Conservation (phyloP, 805 yeast species). For the Nakazawaea holstii region DNA sequence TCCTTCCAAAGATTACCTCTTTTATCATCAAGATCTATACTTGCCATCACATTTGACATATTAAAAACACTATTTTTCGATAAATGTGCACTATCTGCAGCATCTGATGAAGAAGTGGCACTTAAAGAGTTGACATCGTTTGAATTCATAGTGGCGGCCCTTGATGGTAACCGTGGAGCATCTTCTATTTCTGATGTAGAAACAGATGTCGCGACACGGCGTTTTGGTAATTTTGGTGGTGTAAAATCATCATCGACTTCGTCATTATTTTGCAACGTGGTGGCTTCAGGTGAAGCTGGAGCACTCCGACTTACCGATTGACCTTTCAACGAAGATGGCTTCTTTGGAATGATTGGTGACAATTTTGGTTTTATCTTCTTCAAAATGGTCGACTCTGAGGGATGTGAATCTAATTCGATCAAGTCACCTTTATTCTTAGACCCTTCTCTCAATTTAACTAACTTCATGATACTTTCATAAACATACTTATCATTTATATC, state of each 20-base stretch:
- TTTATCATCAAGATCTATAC: conserved; percentile 33
- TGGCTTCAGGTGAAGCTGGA: conserved; percentile 13
- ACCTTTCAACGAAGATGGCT: conserved; percentile 37
- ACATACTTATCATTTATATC: conserved; percentile 35
- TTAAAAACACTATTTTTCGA: conserved; percentile 6
- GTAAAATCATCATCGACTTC: not conserved
- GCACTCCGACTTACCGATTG: conserved; percentile 13
- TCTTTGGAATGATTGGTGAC: conserved; percentile 42
- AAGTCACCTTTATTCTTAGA: conserved; percentile 20
- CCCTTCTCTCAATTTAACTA: conserved; percentile 11
- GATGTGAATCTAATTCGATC: conserved; percentile 29
- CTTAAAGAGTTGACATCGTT: no score
- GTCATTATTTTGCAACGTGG: not conserved
- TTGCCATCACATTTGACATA: conserved; percentile 15
- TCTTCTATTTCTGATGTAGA: not conserved
- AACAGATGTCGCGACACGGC: not conserved
- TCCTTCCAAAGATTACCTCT: conserved; percentile 52
- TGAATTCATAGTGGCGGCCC: not conserved
- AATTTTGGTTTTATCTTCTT: conserved; percentile 6
- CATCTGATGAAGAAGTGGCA: not conserved
- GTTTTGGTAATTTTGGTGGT: conserved; percentile 20
- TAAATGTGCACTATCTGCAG: conserved; percentile 8
- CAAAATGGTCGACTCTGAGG: not conserved
- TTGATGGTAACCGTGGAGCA: conserved; percentile 9
- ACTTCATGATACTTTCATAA: conserved; percentile 7